Percentiles rank a stretch among this genome's conserved stretches.
phyloP scores from a whole-genome alignment of 2,329 filamentous ascomycete species.

The Rhynchosporium graminicola region DNA sequence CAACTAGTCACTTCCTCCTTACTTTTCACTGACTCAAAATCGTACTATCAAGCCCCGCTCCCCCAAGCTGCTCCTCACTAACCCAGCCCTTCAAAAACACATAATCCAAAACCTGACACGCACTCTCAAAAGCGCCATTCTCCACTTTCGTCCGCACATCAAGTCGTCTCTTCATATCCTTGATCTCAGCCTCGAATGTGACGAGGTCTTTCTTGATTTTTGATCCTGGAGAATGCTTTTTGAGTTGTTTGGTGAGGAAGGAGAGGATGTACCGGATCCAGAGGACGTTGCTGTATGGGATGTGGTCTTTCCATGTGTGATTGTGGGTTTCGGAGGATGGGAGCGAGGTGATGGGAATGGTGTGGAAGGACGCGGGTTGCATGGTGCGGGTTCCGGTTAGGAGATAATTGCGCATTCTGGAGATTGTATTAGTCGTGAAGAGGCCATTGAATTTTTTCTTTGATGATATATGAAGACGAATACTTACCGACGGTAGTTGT shows the following conservation, averaged over 20 bases:
- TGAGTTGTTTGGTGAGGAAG: conserved; percentile 45
- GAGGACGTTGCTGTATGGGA: conserved; percentile 64
- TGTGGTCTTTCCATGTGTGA: conserved; percentile 52
- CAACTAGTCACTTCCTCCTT: neutral
- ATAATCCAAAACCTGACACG: conserved; percentile 30
- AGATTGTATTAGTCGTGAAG: neutral
- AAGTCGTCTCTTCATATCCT: conserved; percentile 56
- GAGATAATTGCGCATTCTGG: conserved; percentile 35
- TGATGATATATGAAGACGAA: conserved; percentile 48
- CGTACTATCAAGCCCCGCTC: conserved; percentile 17
- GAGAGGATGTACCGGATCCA: conserved; percentile 65
- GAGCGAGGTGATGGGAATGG: conserved; percentile 10
- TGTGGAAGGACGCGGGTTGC: conserved; percentile 25
- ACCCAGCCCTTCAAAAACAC: conserved; percentile 31
- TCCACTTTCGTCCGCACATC: conserved; percentile 41
- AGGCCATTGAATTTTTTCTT: neutral
- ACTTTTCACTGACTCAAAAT: conserved; percentile 12
- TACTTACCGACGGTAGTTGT: conserved; percentile 62
- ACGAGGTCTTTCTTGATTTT: conserved; percentile 41
- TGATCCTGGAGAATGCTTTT: neutral
- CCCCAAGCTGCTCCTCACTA: conserved; percentile 25
- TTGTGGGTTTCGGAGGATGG: conserved; percentile 12
- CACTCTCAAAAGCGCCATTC: conserved; percentile 31
- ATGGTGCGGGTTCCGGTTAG: conserved; percentile 24
- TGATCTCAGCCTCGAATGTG: conserved; percentile 50